Conservation (phyloP, 2,329 filamentous ascomycete species). For the Neocatenulostroma microsporum region DNA sequence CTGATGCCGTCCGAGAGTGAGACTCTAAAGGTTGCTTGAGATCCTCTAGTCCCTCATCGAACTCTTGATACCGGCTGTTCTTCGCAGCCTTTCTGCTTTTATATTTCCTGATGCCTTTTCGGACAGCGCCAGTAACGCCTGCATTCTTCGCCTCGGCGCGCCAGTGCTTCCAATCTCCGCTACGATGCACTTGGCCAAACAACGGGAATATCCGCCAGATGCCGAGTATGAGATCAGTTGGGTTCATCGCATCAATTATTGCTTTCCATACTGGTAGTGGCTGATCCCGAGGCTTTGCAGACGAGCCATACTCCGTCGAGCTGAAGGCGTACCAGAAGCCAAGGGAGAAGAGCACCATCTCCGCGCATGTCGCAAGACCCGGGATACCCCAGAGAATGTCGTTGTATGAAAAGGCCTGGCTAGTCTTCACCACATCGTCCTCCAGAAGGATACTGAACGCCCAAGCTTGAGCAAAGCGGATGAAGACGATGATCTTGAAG, state of each 20-base stretch:
- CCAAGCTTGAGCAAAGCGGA: constrained; percentile 21
- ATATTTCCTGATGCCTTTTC: background rate
- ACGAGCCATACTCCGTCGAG: constrained; percentile 15
- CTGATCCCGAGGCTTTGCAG: constrained; percentile 6
- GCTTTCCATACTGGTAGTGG: constrained; percentile 15
- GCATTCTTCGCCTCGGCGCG: background rate
- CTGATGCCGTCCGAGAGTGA: background rate
- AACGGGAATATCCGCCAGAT: constrained; percentile 9
- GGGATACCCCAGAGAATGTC: constrained; percentile 24
- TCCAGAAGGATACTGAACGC: constrained; percentile 22
- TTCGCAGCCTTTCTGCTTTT: background rate
- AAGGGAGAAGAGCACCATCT: constrained; percentile 20
- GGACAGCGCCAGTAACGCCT: background rate
- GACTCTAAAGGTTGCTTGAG: background rate
- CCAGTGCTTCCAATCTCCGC: constrained; percentile 9
- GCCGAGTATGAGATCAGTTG: constrained; percentile 11
- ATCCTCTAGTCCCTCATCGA: background rate
- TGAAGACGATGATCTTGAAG: constrained; percentile 25
- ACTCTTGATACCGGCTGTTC: background rate
- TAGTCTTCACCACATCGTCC: constrained; percentile 18
- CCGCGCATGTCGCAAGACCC: constrained; percentile 17
- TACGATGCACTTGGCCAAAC: constrained; percentile 3
- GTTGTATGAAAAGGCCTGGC: constrained; percentile 13
- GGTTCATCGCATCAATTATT: constrained; percentile 8
- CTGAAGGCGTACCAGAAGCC: constrained; percentile 24